Conservation (phyloP, 2,329 filamentous ascomycete genomes). For the Botryotinia narcissicola region DNA sequence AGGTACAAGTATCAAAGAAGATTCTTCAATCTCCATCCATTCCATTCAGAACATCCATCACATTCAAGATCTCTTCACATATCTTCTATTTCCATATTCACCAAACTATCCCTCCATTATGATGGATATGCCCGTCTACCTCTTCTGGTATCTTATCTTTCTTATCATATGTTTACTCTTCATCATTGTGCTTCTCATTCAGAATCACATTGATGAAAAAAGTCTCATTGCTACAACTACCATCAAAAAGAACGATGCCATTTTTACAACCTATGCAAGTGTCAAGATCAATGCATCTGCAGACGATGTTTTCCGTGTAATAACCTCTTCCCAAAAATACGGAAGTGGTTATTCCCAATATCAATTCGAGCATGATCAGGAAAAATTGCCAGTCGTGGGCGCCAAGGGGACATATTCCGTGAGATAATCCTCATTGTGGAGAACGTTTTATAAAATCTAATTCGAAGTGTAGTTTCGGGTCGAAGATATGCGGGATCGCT, state of each 20-base stretch:
- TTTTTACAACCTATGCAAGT: constrained; percentile 26
- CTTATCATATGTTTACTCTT: constrained; percentile 19
- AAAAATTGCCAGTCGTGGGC: constrained; percentile 26
- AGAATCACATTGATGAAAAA: constrained; percentile 20
- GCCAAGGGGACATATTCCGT: constrained; percentile 27
- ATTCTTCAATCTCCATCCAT: not conserved
- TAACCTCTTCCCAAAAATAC: constrained; percentile 27
- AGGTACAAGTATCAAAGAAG: not conserved
- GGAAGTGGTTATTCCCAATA: constrained; percentile 24
- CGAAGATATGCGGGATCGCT: constrained; percentile 5
- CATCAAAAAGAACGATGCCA: constrained; percentile 22
- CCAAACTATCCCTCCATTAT: not conserved
- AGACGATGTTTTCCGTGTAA: constrained; percentile 27
- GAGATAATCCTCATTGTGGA: not conserved
- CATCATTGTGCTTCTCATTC: constrained; percentile 23
- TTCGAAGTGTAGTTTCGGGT: constrained; percentile 1
- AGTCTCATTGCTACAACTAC: constrained; percentile 22
- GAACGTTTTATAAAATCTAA: not conserved
- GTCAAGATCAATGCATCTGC: constrained; percentile 26
- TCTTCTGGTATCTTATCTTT: constrained; percentile 7
- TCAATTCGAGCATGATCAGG: constrained; percentile 23
- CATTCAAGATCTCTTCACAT: not conserved
- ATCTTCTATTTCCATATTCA: not conserved
- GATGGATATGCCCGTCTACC: not conserved
- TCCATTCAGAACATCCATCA: not conserved